phyloP scores from a whole-genome alignment of 805 yeast species.

The Maudiozyma bulderi region DNA sequence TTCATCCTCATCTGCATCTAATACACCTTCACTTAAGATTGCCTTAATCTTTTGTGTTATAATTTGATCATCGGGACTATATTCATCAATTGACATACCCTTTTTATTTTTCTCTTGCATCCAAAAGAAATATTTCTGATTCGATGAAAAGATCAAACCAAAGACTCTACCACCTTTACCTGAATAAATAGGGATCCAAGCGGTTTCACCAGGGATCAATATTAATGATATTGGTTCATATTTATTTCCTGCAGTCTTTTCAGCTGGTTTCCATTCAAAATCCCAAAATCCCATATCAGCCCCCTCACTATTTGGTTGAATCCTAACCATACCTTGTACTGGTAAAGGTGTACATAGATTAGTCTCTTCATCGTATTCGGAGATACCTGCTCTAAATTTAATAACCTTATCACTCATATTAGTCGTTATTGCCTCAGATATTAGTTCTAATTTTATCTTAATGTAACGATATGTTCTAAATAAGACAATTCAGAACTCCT shows the following conservation, averaged over 20 bases:
- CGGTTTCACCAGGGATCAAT: conserved; percentile 78
- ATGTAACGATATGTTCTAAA: too few species aligned
- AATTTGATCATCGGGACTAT: conserved; percentile 48
- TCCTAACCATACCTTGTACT: conserved; percentile 39
- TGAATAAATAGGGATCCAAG: conserved; percentile 58
- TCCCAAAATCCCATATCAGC: conserved; percentile 28
- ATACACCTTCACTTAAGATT: conserved; percentile 33
- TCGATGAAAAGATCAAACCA: conserved; percentile 57
- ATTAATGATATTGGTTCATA: conserved; percentile 36
- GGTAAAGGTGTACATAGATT: conserved; percentile 48
- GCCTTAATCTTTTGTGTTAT: conserved; percentile 42
- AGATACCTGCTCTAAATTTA: conserved; percentile 57
- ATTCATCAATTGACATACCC: conserved; percentile 36
- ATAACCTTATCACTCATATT: conserved; percentile 10
- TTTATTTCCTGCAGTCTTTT: conserved; percentile 20
- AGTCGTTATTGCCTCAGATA: neutral
- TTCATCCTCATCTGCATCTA: conserved; percentile 14
- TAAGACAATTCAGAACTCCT: too few species aligned
- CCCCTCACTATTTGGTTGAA: conserved; percentile 25
- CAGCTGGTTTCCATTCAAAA: conserved; percentile 27
- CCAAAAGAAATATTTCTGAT: conserved; percentile 55
- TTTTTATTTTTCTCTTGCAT: conserved; percentile 59
- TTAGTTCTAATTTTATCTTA: neutral
- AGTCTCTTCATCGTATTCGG: conserved; percentile 46
- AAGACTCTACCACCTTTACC: conserved; percentile 72